phyloP scores from a whole-genome alignment of 768 basidiomycete species.

The Scleroderma bovista region DNA sequence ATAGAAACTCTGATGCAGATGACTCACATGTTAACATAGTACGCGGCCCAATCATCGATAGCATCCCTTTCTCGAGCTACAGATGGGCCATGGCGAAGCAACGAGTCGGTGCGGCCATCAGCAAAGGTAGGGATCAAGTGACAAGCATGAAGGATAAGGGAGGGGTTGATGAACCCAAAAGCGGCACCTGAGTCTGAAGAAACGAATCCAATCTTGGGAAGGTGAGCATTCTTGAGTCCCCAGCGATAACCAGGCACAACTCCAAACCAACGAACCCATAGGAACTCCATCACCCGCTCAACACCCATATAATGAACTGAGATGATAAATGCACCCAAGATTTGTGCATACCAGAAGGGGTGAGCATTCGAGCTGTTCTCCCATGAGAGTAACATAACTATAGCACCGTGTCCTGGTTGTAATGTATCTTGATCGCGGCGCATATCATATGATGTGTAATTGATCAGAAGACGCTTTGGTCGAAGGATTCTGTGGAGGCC shows the following conservation, averaged over 20 bases:
- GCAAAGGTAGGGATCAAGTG: constrained; percentile 20
- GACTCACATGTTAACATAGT: constrained; percentile 7
- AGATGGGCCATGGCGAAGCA: constrained; percentile 1
- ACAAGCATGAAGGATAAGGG: constrained; percentile 6
- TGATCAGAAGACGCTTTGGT: no score
- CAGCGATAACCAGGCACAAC: no score
- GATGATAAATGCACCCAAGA: constrained; percentile 13
- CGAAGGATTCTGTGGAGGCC: no score
- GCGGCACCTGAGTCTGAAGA: constrained; percentile 2
- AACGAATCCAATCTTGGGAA: constrained; percentile 17
- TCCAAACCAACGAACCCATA: no score
- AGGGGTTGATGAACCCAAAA: constrained; percentile 21
- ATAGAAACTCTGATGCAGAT: neutral
- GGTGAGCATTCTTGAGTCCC: constrained; percentile 6
- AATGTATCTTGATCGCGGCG: no score
- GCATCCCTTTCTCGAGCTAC: neutral
- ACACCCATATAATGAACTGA: neutral
- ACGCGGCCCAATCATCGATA: constrained; percentile 1
- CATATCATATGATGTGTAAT: no score
- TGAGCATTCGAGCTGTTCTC: no score
- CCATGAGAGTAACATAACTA: no score
- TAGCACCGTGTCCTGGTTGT: no score
- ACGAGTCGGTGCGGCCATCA: constrained; percentile 4
- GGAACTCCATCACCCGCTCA: constrained; percentile 7
- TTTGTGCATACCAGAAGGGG: constrained; percentile 21